Percentiles rank a stretch among this genome's conserved stretches.
Evolutionary conservation across 352 stramenopile genomes (phyloP).

Genomic region (Pythium diclinum): DNA sequence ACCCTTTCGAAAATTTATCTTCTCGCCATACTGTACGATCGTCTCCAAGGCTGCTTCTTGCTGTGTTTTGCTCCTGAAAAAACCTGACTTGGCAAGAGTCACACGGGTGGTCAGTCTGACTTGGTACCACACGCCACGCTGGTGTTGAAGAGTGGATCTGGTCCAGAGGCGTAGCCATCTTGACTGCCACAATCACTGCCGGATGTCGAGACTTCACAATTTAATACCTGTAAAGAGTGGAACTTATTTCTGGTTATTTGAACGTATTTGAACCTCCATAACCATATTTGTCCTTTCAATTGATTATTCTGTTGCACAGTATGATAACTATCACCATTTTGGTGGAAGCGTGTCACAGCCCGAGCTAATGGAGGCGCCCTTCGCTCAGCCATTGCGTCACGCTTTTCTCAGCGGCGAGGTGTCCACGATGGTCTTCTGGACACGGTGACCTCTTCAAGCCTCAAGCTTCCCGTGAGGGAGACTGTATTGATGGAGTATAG

Average conservation of each 20-base stretch:
- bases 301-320: not conserved
- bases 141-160: not conserved
- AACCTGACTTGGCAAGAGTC: not conserved
- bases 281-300: not conserved
- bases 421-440: not conserved
- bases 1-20: not conserved
- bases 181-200: not conserved
- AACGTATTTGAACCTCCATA: too few species aligned
- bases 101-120: not conserved
- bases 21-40: not conserved
- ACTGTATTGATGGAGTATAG: not conserved
- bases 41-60: not conserved
- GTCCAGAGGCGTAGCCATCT: not conserved
- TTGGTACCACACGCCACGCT: too few species aligned
- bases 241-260: too few species aligned
- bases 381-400: slow-evolving; percentile 1
- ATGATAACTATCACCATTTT: not conserved
- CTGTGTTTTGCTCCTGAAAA: not conserved
- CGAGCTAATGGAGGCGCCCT: not conserved
- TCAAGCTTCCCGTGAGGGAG: not conserved
- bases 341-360: not conserved
- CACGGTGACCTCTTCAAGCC: not conserved
- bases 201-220: not conserved
- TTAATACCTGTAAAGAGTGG: too few species aligned
- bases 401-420: slow-evolving; percentile 3